These are phyloP conservation scores for Passalora sequoiae DNA, from an alignment of 2,329 filamentous ascomycete species.

Conservation along the genomic window DNA sequence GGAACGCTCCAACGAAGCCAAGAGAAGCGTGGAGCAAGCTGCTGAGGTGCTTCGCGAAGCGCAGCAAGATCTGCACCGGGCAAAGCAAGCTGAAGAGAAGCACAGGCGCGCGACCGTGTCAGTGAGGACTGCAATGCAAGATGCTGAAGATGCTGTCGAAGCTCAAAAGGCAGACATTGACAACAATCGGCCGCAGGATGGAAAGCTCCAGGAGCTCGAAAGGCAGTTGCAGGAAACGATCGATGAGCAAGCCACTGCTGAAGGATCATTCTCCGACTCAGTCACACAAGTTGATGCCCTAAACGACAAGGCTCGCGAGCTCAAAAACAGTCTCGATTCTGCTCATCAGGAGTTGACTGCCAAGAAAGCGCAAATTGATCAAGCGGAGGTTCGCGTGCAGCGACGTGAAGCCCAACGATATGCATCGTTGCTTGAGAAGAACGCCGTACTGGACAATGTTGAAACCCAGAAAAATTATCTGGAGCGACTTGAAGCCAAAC, in stretches of 20 bases:
- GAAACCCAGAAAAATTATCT: constrained; percentile 32
- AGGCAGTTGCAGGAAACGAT: constrained; percentile 53
- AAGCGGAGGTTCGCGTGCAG: constrained; percentile 31
- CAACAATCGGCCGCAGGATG: constrained; percentile 57
- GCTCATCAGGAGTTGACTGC: constrained; percentile 27
- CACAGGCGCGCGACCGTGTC: constrained; percentile 45
- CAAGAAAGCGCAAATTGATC: constrained; percentile 23
- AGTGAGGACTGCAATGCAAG: constrained; percentile 55
- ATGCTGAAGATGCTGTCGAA: constrained; percentile 57
- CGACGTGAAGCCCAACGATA: constrained; percentile 33
- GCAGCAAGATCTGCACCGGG: constrained; percentile 47
- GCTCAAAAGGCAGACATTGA: constrained; percentile 63
- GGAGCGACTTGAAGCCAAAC: constrained; percentile 26
- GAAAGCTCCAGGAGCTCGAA: constrained; percentile 42
- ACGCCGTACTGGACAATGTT: constrained; percentile 36
- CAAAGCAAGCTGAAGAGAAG: constrained; percentile 45
- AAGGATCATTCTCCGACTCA: constrained; percentile 48
- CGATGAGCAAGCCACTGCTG: constrained; percentile 40
- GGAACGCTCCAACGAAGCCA: constrained; percentile 32
- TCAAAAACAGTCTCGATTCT: constrained; percentile 33
- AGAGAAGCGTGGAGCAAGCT: constrained; percentile 49
- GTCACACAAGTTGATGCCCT: constrained; percentile 41
- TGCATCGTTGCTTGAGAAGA: constrained; percentile 40
- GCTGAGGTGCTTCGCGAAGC: constrained; percentile 47
- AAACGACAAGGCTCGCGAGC: constrained; percentile 32